Conservation (phyloP, 805 yeast species). For the Tetrapisispora taiwanensis region DNA sequence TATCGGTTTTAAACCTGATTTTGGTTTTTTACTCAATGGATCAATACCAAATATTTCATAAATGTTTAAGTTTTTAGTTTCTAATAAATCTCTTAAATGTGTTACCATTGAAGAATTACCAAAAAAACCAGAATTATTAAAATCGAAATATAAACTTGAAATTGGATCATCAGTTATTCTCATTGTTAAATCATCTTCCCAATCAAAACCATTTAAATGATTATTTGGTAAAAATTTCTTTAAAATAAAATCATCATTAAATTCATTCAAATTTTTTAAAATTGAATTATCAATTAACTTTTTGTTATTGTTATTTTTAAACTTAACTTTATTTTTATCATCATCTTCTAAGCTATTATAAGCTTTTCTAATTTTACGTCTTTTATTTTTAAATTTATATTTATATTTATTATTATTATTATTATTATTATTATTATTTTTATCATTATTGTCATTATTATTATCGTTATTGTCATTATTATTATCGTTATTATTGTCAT, state of each 20-base stretch:
- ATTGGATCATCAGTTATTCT: conserved; percentile 40
- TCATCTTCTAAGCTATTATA: neutral
- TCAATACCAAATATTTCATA: neutral
- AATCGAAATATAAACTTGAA: conserved; percentile 47
- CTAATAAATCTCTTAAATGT: conserved; percentile 38
- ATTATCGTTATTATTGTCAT: neutral
- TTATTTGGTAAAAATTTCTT: conserved; percentile 35
- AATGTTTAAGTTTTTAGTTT: neutral
- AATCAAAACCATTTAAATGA: conserved; percentile 45
- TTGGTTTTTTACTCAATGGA: neutral
- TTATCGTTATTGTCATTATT: neutral
- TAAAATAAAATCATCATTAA: conserved; percentile 11
- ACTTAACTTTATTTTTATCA: neutral
- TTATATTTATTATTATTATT: neutral
- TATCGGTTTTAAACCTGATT: neutral
- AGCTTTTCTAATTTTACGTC: no score
- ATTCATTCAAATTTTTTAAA: neutral
- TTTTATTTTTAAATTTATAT: neutral
- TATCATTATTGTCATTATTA: no score
- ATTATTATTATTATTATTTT: no score
- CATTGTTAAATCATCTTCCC: conserved; percentile 39
- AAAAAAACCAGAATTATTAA: conserved; percentile 50
- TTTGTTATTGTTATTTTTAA: neutral
- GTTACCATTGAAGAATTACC: conserved; percentile 57
- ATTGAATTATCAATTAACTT: neutral